A percentile compares a stretch with the other conserved stretches of the same genome.
phyloP scores from a whole-genome alignment of 1,284 basidiomycete genomes.

The Anthracocystis setariae region DNA sequence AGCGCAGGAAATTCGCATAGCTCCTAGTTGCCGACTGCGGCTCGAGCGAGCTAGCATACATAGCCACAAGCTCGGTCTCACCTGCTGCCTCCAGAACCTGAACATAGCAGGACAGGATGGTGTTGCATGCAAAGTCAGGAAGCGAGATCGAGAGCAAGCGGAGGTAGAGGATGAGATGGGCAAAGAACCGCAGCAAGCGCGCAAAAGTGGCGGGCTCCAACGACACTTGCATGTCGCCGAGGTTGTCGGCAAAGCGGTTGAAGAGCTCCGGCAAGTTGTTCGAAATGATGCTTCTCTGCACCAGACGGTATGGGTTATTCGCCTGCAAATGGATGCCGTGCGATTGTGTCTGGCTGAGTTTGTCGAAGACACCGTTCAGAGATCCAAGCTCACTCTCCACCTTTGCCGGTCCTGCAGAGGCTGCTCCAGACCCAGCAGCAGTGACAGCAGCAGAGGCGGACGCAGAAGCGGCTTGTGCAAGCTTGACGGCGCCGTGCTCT shows the following conservation, averaged over 20 bases:
- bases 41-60: conserved; percentile 92
- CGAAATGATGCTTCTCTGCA: conserved; percentile 86
- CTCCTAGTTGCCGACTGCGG: conserved; percentile 86
- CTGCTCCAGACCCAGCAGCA: conserved; percentile 11
- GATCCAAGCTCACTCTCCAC: conserved; percentile 24
- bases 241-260: conserved; percentile 53
- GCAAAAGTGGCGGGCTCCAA: conserved; percentile 54
- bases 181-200: conserved; percentile 82
- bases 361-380: conserved; percentile 57
- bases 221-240: conserved; percentile 51
- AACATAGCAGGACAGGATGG: conserved; percentile 88
- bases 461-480: conserved; percentile 32
- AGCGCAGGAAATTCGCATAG: conserved; percentile 87
- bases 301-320: conserved; percentile 84
- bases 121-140: conserved; percentile 74
- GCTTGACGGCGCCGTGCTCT: conserved; percentile 51
- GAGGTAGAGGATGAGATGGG: conserved; percentile 91
- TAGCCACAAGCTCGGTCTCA: conserved; percentile 86
- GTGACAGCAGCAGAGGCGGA: conserved; percentile 20
- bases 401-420: conserved; percentile 3
- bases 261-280: conserved; percentile 73
- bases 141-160: conserved; percentile 76
- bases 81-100: conserved; percentile 77
- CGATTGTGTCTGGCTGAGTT: conserved; percentile 56
- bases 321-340: conserved; percentile 68